phyloP scores from a whole-genome alignment of 2,329 filamentous ascomycete genomes.

The Leptoxyphium fumago region DNA sequence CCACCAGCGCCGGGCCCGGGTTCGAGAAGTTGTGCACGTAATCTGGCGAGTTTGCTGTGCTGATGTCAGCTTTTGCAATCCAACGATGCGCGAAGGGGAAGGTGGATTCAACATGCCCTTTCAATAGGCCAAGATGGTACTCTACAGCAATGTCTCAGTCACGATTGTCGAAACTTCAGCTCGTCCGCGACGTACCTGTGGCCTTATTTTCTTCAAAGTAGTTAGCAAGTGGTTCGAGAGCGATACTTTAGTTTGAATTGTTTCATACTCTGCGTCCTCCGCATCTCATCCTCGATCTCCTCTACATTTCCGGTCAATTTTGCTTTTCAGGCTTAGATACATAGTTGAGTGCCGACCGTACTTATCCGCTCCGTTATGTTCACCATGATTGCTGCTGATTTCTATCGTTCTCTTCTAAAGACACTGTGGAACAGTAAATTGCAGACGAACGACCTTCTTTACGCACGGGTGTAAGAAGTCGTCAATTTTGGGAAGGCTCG shows the following conservation, averaged over 20 bases:
- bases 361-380: constrained; percentile 99
- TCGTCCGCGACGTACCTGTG: constrained; percentile 52
- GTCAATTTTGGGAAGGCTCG: neutral
- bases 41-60: constrained; percentile 77
- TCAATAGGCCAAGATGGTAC: constrained; percentile 93
- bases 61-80: constrained; percentile 10
- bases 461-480: neutral
- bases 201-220: constrained; percentile 77
- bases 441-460: no score
- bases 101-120: constrained; percentile 51
- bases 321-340: constrained; percentile 1
- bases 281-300: constrained; percentile 99
- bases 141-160: constrained; percentile 38
- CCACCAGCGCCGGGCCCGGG: constrained; percentile 66
- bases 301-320: constrained; percentile 59
- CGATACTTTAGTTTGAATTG: constrained; percentile 1
- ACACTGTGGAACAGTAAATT: no score
- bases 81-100: neutral
- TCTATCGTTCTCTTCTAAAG: neutral
- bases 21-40: constrained; percentile 87
- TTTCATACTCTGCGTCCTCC: constrained; percentile 81
- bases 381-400: constrained; percentile 51
- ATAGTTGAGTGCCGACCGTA: constrained; percentile 48
- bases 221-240: constrained; percentile 18
- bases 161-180: no score